Percentiles rank a stretch among this genome's conserved stretches.
phyloP scores from a whole-genome alignment of 371 early-diverging fungal species.

The Syncephalastrum monosporum region DNA sequence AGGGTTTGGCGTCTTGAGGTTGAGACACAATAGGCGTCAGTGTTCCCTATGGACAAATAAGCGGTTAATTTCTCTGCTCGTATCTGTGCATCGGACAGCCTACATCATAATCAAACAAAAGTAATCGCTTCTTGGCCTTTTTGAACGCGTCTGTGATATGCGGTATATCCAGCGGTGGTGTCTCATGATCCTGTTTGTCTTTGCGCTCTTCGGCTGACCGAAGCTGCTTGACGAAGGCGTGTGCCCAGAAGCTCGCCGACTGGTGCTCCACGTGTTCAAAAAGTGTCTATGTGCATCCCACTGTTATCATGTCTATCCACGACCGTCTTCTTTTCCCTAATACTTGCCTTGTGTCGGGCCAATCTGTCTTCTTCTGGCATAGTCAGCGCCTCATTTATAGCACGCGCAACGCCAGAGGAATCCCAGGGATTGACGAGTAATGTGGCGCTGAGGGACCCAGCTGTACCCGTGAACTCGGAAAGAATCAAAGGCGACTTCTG shows the following conservation, averaged over 20 bases:
- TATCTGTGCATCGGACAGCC: slow-evolving; percentile 5
- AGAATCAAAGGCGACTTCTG: slow-evolving; percentile 83
- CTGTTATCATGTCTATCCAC: background rate
- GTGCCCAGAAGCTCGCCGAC: slow-evolving; percentile 93
- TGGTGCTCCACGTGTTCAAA: slow-evolving; percentile 72
- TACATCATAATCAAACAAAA: slow-evolving; percentile 89
- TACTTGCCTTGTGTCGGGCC: slow-evolving; percentile 17
- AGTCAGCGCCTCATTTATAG: slow-evolving; percentile 83
- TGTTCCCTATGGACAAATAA: slow-evolving; percentile 22
- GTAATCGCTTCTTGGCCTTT: slow-evolving; percentile 56
- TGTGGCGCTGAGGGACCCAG: slow-evolving; percentile 89
- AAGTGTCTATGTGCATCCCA: slow-evolving; percentile 55
- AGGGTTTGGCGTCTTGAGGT: slow-evolving; percentile 63
- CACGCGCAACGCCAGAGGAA: slow-evolving; percentile 86
- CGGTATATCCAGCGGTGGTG: no score
- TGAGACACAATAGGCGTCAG: slow-evolving; percentile 60
- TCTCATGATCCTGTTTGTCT: no score
- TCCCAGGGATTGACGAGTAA: slow-evolving; percentile 98
- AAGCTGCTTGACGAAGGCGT: slow-evolving; percentile 69
- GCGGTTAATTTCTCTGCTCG: background rate
- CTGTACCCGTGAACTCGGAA: slow-evolving; percentile 98
- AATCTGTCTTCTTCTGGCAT: slow-evolving; percentile 79
- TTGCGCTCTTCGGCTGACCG: no score
- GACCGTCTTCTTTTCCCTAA: slow-evolving; percentile 1
- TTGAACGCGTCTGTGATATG: slow-evolving; percentile 34